Evolutionary conservation across 495 filamentous ascomycete genomes (phyloP), one percentile per base, ranked within the genome.

Genomic region (Cetradonia linearis): DNA sequence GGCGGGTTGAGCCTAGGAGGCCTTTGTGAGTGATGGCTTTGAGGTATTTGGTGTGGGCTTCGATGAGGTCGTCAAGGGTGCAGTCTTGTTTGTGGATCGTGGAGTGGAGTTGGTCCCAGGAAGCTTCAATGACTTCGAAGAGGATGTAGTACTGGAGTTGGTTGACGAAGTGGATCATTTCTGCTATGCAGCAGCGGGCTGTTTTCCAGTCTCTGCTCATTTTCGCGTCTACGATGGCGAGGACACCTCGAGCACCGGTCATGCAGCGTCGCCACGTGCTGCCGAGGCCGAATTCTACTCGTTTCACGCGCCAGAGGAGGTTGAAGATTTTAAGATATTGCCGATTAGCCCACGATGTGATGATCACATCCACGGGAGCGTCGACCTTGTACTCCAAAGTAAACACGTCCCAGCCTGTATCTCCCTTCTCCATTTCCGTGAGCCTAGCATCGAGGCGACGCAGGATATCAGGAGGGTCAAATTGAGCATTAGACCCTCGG

Each of bases 261-360:
- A 96, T 97, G 73, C 86, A 94, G 61, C 91, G 89, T 55, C 91
- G 83, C 94, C 94, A 99, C 44, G 88, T 91, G 42, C 86, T 89
- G 23, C 82, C 80, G 0, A 99, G 80, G 0, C 87, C 89, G 70
- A 97, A 99, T 69, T 97, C 94, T 54, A 99, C 92, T 49, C 94
- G 86, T 72, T 99, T 99, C 65, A 97, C 84, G 58, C 94, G 88
- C 94, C 94, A 99, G 5, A 99, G 83, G 71, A 99, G 96, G 70
- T 99, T 99, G 83, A 99, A 99, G 31, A 97, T 88, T 67, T 96
- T 96, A 62, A 99, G 85, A 70, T 99, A 99, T 69, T 97, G 91
- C 3, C 89, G 88, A 58, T 88, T 92, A 38, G 87, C 90, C 82
- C 88, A 95, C 1, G 91, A 88, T 1, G 92, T 96, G 14, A 99